These are phyloP conservation scores for Saturnispora saitoi DNA, from an alignment of 805 yeast genomes.

Conservation along the genomic window DNA sequence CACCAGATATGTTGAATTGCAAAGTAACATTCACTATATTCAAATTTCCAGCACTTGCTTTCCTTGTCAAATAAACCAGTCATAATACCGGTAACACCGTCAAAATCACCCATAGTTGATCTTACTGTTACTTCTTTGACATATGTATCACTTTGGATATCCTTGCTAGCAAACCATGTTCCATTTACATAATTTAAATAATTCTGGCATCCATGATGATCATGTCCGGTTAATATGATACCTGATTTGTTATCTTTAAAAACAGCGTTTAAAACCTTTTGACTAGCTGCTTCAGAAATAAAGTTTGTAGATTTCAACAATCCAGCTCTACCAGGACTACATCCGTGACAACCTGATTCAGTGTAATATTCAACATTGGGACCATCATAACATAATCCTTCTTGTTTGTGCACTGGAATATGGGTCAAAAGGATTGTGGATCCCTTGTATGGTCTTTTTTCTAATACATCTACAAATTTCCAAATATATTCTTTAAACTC, in stretches of 20 bases:
- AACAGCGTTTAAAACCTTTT: conserved; percentile 58
- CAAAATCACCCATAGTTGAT: conserved; percentile 94
- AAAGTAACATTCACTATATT: conserved; percentile 70
- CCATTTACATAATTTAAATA: conserved; percentile 42
- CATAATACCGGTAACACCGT: conserved; percentile 80
- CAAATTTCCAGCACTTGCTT: conserved; percentile 50
- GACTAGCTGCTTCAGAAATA: conserved; percentile 56
- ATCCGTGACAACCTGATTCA: conserved; percentile 36
- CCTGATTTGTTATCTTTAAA: conserved; percentile 67
- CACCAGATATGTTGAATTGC: conserved; percentile 93
- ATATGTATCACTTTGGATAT: conserved; percentile 27
- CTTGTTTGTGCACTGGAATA: conserved; percentile 77
- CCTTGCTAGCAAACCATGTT: conserved; percentile 53
- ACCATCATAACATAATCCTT: conserved; percentile 81
- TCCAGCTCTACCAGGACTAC: conserved; percentile 62
- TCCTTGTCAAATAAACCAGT: conserved; percentile 55
- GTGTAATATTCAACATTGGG: conserved; percentile 60
- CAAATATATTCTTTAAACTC: conserved; percentile 60
- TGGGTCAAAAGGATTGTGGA: conserved; percentile 80
- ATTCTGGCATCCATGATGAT: conserved; percentile 87
- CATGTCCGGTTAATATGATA: conserved; percentile 86
- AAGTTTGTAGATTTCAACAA: conserved; percentile 80
- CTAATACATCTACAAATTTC: conserved; percentile 60
- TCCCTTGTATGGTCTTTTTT: conserved; percentile 53
- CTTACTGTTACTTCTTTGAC: conserved; percentile 77